These are phyloP conservation scores for Cryphonectria japonica DNA, from an alignment of 2,329 filamentous ascomycete genomes.

Conservation along the genomic window DNA sequence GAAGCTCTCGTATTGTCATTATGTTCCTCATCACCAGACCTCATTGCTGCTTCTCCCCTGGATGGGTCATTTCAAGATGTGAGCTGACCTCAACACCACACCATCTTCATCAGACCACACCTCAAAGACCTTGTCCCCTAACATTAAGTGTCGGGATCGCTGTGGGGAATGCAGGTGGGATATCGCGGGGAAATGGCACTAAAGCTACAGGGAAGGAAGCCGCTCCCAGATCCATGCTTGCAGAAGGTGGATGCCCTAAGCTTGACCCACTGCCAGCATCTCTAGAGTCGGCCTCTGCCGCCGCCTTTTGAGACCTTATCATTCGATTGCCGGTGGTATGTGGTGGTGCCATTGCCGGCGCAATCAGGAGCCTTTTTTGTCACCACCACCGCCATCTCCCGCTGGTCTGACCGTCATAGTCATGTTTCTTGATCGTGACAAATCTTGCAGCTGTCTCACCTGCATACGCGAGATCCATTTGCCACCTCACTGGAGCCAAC, in stretches of 20 bases:
- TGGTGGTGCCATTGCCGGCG: conserved; percentile 11
- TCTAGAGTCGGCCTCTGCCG: neutral
- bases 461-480: conserved; percentile 26
- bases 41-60: neutral
- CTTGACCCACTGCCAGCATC: neutral
- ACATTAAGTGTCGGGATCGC: conserved; percentile 7
- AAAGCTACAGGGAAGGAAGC: neutral
- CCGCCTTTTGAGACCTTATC: neutral
- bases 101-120: conserved; percentile 12
- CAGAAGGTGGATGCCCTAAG: neutral
- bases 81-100: conserved; percentile 9
- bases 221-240: neutral
- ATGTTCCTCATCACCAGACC: neutral
- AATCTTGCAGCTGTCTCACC: conserved; percentile 19
- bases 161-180: conserved; percentile 10
- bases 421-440: neutral
- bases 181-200: conserved; percentile 13
- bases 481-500: conserved; percentile 22
- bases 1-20: neutral
- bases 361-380: neutral
- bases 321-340: neutral
- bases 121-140: neutral
- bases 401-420: neutral
- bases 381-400: neutral
- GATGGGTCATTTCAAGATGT: neutral